Base-by-base conservation (phyloP, 2,329 filamentous ascomycete genomes). In the Alternaria arbusti region DNA sequence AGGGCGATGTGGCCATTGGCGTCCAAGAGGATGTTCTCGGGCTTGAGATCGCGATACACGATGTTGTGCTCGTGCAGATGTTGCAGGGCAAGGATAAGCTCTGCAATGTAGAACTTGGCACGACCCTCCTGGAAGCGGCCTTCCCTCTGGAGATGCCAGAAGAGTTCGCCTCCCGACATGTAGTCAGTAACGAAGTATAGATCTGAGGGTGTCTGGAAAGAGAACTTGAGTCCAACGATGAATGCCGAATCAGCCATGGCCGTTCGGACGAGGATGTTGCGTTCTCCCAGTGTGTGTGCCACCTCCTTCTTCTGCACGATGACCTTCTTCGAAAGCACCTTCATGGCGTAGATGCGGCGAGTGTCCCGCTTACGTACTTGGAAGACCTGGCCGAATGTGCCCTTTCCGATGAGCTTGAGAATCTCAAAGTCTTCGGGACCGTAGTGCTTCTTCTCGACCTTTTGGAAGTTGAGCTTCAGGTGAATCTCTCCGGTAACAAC, bases 231-330 rank as follows among this genome's bases (percentile, higher is more conserved):
- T 8, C 95, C 95, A 44, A 99, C 96, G 66, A 99, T 99, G 77
- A 99, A 99, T 0, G 95, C 93, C 15, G 96, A 99, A 69, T 98
- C 94, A 1, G 95, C 90, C 82, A 92, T 98, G 26, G 96, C 96
- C 5, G 96, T 99, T 69, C 96, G 91, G 44, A 99, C 96, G 51
- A 99, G 86, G 70, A 99, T 99, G 78, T 99, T 99, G 64, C 96
- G 89, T 82, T 99, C 96, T 70, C 96, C 96, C 40, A 99, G 90
- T 0, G 96, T 99, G 79, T 99, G 96, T 15, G 95, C 94, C 54
- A 99, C 94, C 80, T 99, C 96, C 82, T 99, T 99, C 88, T 99
- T 99, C 82, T 99, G 96, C 25, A 99, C 96, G 75, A 99, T 99
- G 57, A 99, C 96, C 85, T 99, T 99, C 86, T 99, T 99, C 54